Conservation (phyloP, 2,329 filamentous ascomycete genomes). For the Cytospora leucostoma region DNA sequence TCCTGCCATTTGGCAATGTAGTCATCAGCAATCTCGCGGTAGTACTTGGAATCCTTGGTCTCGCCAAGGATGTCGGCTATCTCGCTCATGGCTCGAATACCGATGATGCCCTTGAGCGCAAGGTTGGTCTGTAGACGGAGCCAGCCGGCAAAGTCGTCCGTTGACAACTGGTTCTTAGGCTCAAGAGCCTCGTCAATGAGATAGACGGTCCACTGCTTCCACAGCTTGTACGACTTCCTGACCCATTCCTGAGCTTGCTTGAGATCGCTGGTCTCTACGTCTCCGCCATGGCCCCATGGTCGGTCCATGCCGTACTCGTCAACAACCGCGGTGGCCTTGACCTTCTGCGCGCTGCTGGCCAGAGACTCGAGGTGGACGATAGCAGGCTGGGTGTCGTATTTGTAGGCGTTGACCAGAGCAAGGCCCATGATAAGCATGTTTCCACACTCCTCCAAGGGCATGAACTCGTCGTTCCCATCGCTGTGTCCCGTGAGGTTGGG, state of each 20-base stretch:
- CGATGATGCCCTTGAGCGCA: conserved; percentile 75
- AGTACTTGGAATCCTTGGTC: conserved; percentile 59
- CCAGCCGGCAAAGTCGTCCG: conserved; percentile 78
- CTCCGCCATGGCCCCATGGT: conserved; percentile 52
- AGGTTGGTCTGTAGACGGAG: conserved; percentile 74
- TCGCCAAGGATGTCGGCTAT: conserved; percentile 62
- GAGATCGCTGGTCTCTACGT: conserved; percentile 45
- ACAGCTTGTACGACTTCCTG: conserved; percentile 62
- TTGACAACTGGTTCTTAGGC: conserved; percentile 72
- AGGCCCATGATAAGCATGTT: conserved; percentile 80
- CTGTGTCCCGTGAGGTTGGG: conserved; percentile 75
- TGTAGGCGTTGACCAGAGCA: conserved; percentile 73
- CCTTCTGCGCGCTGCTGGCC: conserved; percentile 30
- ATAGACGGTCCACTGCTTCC: conserved; percentile 76
- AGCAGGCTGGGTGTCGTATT: conserved; percentile 58
- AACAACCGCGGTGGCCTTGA: conserved; percentile 23
- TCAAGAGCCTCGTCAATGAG: conserved; percentile 69
- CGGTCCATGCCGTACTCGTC: conserved; percentile 37
- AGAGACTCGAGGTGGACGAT: conserved; percentile 40
- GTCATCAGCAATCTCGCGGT: conserved; percentile 61
- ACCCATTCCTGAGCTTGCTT: conserved; percentile 44
- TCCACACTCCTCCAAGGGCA: conserved; percentile 74
- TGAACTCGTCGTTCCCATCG: conserved; percentile 70
- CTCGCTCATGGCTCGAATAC: conserved; percentile 76
- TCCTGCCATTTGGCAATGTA: conserved; percentile 74